phyloP scores from a whole-genome alignment of 495 filamentous ascomycete genomes.

The Penicillium roqueforti region DNA sequence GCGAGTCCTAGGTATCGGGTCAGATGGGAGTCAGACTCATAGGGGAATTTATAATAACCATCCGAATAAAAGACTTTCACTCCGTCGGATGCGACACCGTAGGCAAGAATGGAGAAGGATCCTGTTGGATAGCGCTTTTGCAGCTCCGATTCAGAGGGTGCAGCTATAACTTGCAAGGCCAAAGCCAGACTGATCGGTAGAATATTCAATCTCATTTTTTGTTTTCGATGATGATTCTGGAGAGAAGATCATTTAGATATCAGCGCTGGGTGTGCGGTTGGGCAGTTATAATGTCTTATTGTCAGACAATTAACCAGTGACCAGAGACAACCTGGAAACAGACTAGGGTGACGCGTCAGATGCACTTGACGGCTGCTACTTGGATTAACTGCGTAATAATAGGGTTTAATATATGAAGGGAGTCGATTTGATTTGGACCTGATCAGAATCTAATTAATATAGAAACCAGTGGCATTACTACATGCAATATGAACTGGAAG shows the following conservation, averaged over 20 bases:
- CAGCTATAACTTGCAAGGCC: slow-evolving; percentile 1
- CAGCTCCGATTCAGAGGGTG: not conserved
- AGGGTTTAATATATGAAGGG: no score
- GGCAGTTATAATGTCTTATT: not conserved
- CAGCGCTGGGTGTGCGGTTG: not conserved
- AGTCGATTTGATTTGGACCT: not conserved
- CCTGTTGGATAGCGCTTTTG: slow-evolving; percentile 18
- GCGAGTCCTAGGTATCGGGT: slow-evolving; percentile 15
- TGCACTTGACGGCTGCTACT: not conserved
- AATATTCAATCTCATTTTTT: slow-evolving; percentile 15
- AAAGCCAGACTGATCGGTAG: slow-evolving; percentile 4
- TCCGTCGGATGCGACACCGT: slow-evolving; percentile 2
- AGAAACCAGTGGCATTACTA: not conserved
- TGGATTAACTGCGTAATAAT: not conserved
- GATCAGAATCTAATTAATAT: not conserved
- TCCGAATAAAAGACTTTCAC: slow-evolving; percentile 22
- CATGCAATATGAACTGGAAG: no score
- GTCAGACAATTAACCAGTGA: not conserved
- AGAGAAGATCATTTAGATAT: not conserved
- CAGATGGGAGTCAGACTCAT: not conserved
- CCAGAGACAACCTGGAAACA: no score
- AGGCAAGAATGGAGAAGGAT: slow-evolving; percentile 20
- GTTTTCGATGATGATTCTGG: not conserved
- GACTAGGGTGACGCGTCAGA: not conserved
- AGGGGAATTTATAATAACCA: slow-evolving; percentile 3